phyloP scores from a whole-genome alignment of 179 eudicot genomes.

The Spinacia oleracea region DNA sequence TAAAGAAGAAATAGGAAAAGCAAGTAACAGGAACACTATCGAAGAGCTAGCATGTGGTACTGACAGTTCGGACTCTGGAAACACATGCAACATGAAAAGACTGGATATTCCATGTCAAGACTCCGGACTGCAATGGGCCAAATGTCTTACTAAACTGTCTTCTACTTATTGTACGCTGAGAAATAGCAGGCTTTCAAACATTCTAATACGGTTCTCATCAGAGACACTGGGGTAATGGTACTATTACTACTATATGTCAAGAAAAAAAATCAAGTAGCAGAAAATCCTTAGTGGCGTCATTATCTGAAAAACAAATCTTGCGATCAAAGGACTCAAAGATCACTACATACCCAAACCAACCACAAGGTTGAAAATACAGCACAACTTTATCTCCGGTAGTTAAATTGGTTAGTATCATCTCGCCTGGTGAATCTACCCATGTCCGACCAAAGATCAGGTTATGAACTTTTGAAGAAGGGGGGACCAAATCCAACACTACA shows the following conservation, averaged over 20 bases:
- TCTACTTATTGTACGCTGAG: background rate
- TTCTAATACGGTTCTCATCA: background rate
- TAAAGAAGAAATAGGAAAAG: background rate
- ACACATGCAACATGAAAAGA: slow-evolving; percentile 3
- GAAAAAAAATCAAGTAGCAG: background rate
- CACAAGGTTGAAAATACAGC: slow-evolving; percentile 95
- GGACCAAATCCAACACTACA: slow-evolving; percentile 86
- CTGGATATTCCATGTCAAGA: background rate
- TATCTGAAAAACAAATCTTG: slow-evolving; percentile 3
- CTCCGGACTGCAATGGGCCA: slow-evolving; percentile 1
- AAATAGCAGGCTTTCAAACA: background rate
- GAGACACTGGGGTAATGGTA: background rate
- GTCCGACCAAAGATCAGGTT: slow-evolving; percentile 95
- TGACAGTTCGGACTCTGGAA: background rate
- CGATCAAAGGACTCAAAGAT: background rate
- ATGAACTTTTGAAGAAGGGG: slow-evolving; percentile 86
- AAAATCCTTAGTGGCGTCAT: background rate
- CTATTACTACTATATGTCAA: background rate
- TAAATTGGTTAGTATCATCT: slow-evolving; percentile 81
- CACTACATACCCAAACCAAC: slow-evolving; percentile 92
- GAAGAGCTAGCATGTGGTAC: background rate
- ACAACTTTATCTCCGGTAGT: slow-evolving; percentile 95
- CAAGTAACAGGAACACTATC: slow-evolving; percentile 2
- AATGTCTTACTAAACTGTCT: background rate
- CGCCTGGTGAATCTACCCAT: slow-evolving; percentile 96